Conservation (phyloP, 1,139 yeast species). For the Taphrina deformans region DNA sequence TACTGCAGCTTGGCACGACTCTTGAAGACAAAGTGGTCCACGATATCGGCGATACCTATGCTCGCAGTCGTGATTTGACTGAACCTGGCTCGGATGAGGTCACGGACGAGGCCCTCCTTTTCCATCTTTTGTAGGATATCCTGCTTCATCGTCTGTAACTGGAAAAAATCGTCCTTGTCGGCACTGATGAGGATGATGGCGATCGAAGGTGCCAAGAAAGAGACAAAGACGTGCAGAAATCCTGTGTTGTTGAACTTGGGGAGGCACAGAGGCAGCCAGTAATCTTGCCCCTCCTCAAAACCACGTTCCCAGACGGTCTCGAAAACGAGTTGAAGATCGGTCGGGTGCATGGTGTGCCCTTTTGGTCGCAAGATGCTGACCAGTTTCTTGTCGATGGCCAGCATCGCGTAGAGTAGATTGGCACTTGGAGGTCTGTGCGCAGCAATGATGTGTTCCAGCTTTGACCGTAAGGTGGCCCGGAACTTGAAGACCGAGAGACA, state of each 20-base stretch:
- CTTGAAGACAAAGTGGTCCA: constrained; percentile 80
- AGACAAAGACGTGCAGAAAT: constrained; percentile 76
- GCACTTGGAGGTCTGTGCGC: constrained; percentile 37
- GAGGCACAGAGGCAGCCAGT: constrained; percentile 91
- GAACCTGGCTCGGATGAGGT: constrained; percentile 47
- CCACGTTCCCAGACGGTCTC: constrained; percentile 60
- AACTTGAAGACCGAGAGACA: constrained; percentile 61
- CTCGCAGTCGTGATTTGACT: constrained; percentile 50
- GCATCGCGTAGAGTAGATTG: constrained; percentile 59
- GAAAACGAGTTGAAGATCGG: constrained; percentile 63
- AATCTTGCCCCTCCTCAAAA: constrained; percentile 58
- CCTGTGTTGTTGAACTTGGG: constrained; percentile 89
- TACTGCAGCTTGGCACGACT: constrained; percentile 64
- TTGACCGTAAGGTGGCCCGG: constrained; percentile 51
- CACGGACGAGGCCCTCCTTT: constrained; percentile 45
- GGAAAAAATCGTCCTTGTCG: constrained; percentile 76
- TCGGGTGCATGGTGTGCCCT: constrained; percentile 66
- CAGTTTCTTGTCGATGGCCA: constrained; percentile 58
- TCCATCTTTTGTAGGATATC: constrained; percentile 52
- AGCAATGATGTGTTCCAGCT: constrained; percentile 46
- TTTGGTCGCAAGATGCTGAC: constrained; percentile 64
- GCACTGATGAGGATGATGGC: constrained; percentile 77
- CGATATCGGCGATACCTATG: constrained; percentile 60
- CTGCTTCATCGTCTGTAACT: constrained; percentile 62
- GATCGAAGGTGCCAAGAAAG: constrained; percentile 55